These are phyloP conservation scores for Boletellus ananiceps DNA, from an alignment of 768 basidiomycete genomes.

Conservation along the genomic window DNA sequence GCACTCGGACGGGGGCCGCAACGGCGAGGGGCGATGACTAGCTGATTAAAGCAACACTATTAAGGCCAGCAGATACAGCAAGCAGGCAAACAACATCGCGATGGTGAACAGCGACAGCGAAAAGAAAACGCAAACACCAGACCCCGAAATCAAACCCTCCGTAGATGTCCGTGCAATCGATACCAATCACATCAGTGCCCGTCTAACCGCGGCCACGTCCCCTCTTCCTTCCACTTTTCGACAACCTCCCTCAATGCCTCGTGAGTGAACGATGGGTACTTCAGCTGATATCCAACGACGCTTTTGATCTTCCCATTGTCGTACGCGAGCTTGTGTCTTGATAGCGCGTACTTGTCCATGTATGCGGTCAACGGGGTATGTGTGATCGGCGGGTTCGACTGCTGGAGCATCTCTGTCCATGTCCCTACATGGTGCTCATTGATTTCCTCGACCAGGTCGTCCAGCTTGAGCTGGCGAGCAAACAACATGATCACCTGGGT, in stretches of 20 bases:
- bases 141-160: constrained; percentile 14
- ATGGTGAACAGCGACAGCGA: constrained; percentile 1
- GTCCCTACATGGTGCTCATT: constrained; percentile 79
- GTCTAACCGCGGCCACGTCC: constrained; percentile 33
- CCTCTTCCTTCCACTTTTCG: constrained; percentile 77
- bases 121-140: constrained; percentile 15
- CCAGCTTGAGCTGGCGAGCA: constrained; percentile 48
- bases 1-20: no score
- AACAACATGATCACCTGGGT: background rate
- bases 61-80: constrained; percentile 26
- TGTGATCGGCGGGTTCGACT: constrained; percentile 63
- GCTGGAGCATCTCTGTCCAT: constrained; percentile 79
- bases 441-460: constrained; percentile 75
- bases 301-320: constrained; percentile 70
- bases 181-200: constrained; percentile 4
- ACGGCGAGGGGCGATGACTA: constrained; percentile 10
- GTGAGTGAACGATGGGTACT: constrained; percentile 56
- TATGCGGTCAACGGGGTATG: constrained; percentile 75
- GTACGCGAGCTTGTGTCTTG: constrained; percentile 65
- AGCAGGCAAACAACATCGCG: constrained; percentile 14
- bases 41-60: constrained; percentile 23
- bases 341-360: constrained; percentile 69
- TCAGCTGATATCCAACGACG: constrained; percentile 64
- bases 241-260: constrained; percentile 65
- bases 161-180: constrained; percentile 10